phyloP scores from a whole-genome alignment of 2,329 filamentous ascomycete species.

The Colletotrichum sp. region DNA sequence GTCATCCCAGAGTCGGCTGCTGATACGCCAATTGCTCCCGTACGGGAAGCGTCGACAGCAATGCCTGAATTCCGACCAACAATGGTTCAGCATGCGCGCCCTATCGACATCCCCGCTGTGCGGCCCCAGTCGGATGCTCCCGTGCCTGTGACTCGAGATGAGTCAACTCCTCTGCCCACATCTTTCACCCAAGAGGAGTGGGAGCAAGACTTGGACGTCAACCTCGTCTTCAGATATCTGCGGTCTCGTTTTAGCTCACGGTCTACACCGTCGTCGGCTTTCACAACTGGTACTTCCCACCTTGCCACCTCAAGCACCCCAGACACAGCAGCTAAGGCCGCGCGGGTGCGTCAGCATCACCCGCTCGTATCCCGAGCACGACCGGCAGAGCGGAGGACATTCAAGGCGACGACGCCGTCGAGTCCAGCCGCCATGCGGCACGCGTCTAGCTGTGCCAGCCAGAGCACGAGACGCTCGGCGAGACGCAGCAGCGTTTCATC shows the following conservation, averaged over 20 bases:
- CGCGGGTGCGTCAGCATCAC: constrained; percentile 86
- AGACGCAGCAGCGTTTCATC: constrained; percentile 73
- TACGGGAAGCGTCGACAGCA: constrained; percentile 56
- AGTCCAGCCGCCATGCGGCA: constrained; percentile 54
- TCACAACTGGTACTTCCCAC: constrained; percentile 49
- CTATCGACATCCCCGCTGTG: constrained; percentile 40
- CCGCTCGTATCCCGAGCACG: constrained; percentile 74
- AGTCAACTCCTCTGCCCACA: constrained; percentile 15
- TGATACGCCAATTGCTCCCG: constrained; percentile 26
- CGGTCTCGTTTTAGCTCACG: constrained; percentile 73
- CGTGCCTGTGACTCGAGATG: constrained; percentile 1
- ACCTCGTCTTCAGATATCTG: constrained; percentile 89
- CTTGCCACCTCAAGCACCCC: constrained; percentile 58
- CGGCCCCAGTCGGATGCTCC: constrained; percentile 23
- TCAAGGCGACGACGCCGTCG: constrained; percentile 57
- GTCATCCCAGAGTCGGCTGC: constrained; percentile 60
- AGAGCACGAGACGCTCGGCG: constrained; percentile 79
- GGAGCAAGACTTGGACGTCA: constrained; percentile 90
- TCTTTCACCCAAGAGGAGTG: constrained; percentile 79
- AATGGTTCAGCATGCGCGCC: constrained; percentile 39
- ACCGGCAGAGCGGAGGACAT: constrained; percentile 58
- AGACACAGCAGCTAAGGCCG: constrained; percentile 77
- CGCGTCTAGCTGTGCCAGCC: constrained; percentile 79
- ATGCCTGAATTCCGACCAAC: constrained; percentile 56
- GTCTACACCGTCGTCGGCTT: constrained; percentile 43